These are phyloP conservation scores for Fusarium sp. DNA, from an alignment of 2,329 filamentous ascomycete species.

Conservation along the genomic window DNA sequence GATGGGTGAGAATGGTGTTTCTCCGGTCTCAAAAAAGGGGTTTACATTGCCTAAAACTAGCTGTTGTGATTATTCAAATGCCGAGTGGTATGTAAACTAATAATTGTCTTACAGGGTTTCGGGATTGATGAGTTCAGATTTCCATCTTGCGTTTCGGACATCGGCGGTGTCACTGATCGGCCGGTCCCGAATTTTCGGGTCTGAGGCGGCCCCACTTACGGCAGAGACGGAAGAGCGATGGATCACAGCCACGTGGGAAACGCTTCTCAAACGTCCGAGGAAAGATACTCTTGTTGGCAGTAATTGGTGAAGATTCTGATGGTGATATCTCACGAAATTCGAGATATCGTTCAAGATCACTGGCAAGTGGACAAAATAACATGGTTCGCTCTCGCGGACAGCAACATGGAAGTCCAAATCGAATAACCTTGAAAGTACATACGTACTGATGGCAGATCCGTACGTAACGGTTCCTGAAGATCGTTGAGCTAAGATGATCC, in stretches of 20 bases:
- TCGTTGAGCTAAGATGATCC: background rate
- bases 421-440: background rate
- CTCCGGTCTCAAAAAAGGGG: conserved; percentile 17
- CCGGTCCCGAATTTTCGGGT: conserved; percentile 11
- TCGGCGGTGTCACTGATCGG: background rate
- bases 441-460: rapidly evolving
- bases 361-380: background rate
- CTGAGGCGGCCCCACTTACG: conserved; percentile 11
- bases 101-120: background rate
- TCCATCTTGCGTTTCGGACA: background rate
- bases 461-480: background rate
- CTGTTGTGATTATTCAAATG: background rate
- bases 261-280: background rate
- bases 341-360: background rate
- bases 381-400: background rate
- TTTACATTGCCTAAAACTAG: background rate
- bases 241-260: background rate
- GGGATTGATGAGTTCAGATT: too few relatives aligned
- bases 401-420: background rate
- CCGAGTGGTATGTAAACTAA: background rate
- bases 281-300: rapidly evolving
- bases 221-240: background rate
- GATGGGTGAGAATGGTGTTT: conserved; percentile 27
- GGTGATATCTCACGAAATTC: rapidly evolving
- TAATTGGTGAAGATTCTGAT: background rate